These are phyloP conservation scores for Mycena rebaudengoi DNA, from an alignment of 768 basidiomycete genomes.

Conservation along the genomic window DNA sequence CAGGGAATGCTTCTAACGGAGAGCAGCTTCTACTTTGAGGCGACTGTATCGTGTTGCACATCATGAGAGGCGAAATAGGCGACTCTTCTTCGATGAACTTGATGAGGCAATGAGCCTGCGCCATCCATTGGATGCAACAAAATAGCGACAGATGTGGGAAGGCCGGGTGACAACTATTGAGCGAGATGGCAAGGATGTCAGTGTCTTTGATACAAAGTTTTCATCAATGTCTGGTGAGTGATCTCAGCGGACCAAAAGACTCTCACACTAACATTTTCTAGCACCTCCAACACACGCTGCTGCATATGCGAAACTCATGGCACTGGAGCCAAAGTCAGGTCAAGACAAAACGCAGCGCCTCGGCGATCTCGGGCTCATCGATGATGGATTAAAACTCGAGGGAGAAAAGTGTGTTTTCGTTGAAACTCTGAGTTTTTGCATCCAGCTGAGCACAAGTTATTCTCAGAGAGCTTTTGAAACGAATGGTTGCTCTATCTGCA, in stretches of 20 bases:
- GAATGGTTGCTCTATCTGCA: neutral
- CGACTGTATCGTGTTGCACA: too few relatives aligned
- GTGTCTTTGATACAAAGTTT: neutral
- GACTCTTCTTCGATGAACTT: too few relatives aligned
- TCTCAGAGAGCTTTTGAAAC: neutral
- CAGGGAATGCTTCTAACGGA: too few relatives aligned
- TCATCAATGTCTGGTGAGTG: neutral
- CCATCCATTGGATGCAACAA: neutral
- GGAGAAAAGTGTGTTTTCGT: neutral
- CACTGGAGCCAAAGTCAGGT: neutral
- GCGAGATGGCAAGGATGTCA: neutral
- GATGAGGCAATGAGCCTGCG: neutral
- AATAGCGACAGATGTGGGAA: neutral
- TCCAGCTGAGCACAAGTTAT: neutral
- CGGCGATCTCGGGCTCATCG: neutral
- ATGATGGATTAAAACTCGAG: neutral
- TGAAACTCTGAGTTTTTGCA: too few relatives aligned
- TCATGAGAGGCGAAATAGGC: too few relatives aligned
- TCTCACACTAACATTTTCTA: neutral
- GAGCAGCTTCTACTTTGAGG: too few relatives aligned
- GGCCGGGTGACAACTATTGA: neutral
- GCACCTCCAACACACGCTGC: constrained; percentile 14
- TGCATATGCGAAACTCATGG: constrained; percentile 2
- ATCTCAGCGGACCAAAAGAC: too few relatives aligned
- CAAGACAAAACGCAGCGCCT: neutral